These are phyloP conservation scores for Fusarium albosuccineum DNA, from an alignment of 2,329 filamentous ascomycete species.

Conservation along the genomic window DNA sequence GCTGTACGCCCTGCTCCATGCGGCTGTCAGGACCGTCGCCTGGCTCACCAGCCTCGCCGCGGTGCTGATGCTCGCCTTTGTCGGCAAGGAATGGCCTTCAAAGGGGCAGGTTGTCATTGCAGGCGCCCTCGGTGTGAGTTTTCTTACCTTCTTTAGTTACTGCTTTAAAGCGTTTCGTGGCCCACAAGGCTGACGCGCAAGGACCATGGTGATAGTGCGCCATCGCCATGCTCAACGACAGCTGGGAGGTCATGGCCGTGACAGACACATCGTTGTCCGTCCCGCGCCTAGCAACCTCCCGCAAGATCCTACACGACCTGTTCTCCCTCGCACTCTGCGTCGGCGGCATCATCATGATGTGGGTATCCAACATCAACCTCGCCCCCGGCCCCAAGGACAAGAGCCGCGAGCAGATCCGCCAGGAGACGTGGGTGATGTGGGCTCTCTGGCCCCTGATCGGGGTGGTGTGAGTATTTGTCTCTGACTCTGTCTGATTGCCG, in stretches of 20 bases:
- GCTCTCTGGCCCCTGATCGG: conserved; percentile 41
- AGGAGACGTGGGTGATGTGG: conserved; percentile 38
- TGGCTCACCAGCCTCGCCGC: conserved; percentile 51
- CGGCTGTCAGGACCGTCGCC: conserved; percentile 45
- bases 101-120: conserved; percentile 48
- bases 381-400: conserved; percentile 2
- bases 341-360: conserved; percentile 52
- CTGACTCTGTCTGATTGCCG: not conserved
- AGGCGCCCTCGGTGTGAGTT: conserved; percentile 51
- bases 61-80: conserved; percentile 50
- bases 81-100: conserved; percentile 50
- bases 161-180: not conserved
- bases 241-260: conserved; percentile 52
- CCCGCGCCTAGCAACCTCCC: conserved; percentile 43
- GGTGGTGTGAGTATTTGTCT: conserved; percentile 43
- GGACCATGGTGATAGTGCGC: conserved; percentile 39
- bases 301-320: conserved; percentile 51
- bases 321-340: conserved; percentile 51
- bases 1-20: conserved; percentile 40
- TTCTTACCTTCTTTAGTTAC: not conserved
- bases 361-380: conserved; percentile 49
- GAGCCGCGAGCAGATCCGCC: conserved; percentile 21
- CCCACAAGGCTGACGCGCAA: conserved; percentile 19
- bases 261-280: conserved; percentile 46
- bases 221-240: conserved; percentile 54